Evolutionary conservation across 1,284 basidiomycete species (phyloP).

Genomic region (Austroboletus novae-zelandiae): DNA sequence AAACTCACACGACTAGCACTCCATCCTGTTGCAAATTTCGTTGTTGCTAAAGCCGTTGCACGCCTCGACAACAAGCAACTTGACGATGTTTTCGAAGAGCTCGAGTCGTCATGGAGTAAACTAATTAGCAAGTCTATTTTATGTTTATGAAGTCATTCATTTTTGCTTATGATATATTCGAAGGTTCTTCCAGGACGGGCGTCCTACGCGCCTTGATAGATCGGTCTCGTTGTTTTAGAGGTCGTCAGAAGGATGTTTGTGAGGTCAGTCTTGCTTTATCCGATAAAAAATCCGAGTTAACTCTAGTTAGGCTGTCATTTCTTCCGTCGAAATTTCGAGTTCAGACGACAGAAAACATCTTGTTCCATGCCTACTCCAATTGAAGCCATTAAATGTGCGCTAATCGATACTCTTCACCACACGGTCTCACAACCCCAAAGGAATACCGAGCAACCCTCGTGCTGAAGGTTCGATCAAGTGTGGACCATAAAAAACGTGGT

Average conservation of each 20-base stretch:
- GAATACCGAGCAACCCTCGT: slow-evolving; percentile 32
- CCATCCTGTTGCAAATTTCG: slow-evolving; percentile 92
- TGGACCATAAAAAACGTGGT: slow-evolving; percentile 13
- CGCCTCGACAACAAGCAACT: slow-evolving; percentile 57
- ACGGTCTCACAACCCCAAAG: slow-evolving; percentile 27
- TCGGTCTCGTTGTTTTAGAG: slow-evolving; percentile 51
- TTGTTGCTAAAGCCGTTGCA: slow-evolving; percentile 75
- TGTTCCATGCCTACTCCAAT: slow-evolving; percentile 63
- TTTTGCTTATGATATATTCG: slow-evolving; percentile 1
- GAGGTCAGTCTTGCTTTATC: slow-evolving; percentile 42
- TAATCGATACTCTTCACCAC: neutral
- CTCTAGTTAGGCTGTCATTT: slow-evolving; percentile 50
- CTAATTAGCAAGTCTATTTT: slow-evolving; percentile 48
- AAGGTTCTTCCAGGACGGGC: slow-evolving; percentile 59
- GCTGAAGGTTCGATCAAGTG: slow-evolving; percentile 10
- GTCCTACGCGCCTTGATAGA: slow-evolving; percentile 75
- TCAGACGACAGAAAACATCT: slow-evolving; percentile 46
- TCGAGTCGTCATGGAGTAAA: slow-evolving; percentile 52
- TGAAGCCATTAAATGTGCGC: slow-evolving; percentile 58
- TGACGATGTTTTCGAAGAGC: slow-evolving; percentile 54
- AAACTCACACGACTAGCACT: slow-evolving; percentile 70
- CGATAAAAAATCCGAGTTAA: slow-evolving; percentile 2
- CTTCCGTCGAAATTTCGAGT: slow-evolving; percentile 56
- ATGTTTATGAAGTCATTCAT: slow-evolving; percentile 7
- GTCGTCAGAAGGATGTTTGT: slow-evolving; percentile 41